Evolutionary conservation across 441 rosid genomes (phyloP).

Genomic region (Metrosideros polymorpha): DNA sequence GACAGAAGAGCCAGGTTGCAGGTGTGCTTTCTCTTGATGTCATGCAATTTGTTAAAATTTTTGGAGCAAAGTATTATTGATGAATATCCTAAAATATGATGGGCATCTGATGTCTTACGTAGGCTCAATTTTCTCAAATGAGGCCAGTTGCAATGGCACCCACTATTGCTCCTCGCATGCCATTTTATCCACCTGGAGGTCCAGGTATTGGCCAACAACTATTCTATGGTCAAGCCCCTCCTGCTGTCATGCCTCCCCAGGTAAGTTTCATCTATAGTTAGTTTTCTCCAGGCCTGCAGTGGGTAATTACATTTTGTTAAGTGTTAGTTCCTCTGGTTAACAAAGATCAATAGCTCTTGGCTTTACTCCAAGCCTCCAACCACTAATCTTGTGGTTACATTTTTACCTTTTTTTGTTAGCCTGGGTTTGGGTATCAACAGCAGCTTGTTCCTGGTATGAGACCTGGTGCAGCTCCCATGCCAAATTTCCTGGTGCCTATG

Average conservation of each 20-base stretch:
- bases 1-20: slow-evolving; percentile 67
- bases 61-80: neutral
- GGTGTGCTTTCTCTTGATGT: slow-evolving; percentile 23
- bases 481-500: slow-evolving; percentile 60
- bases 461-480: slow-evolving; percentile 60
- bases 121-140: slow-evolving; percentile 82
- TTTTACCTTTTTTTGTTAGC: slow-evolving; percentile 14
- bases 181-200: slow-evolving; percentile 61
- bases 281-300: neutral
- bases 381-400: neutral
- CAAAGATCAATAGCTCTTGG: neutral
- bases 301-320: neutral
- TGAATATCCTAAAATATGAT: neutral
- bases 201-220: slow-evolving; percentile 71
- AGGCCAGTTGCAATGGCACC: slow-evolving; percentile 57
- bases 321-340: neutral
- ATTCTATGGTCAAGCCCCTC: slow-evolving; percentile 78
- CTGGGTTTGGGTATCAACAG: slow-evolving; percentile 72
- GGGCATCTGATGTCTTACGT: neutral
- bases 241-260: slow-evolving; percentile 62
- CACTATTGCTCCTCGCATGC: slow-evolving; percentile 62
- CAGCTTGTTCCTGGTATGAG: slow-evolving; percentile 78
- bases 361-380: neutral
- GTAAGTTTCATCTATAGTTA: slow-evolving; percentile 11
- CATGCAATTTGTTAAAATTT: neutral